Evolutionary conservation across 257 asterid genomes (phyloP).

Genomic region (Cynanchum wilfordii): DNA sequence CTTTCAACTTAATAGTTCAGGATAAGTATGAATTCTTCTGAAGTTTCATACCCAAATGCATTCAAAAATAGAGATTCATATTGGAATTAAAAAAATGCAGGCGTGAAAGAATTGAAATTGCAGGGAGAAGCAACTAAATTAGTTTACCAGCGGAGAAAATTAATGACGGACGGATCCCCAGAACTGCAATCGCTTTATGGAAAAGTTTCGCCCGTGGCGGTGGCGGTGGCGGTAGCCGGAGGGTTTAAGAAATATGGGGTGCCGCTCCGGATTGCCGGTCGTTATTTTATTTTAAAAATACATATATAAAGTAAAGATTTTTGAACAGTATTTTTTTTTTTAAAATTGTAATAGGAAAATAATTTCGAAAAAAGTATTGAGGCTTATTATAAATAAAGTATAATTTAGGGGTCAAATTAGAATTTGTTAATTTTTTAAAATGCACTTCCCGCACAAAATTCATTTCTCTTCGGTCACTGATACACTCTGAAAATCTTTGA

Average conservation of each 20-base stretch:
- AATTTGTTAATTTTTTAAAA: background rate
- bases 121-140: background rate
- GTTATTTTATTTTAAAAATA: too few relatives aligned
- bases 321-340: too few relatives aligned
- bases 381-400: too few relatives aligned
- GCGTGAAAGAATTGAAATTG: background rate
- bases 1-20: background rate
- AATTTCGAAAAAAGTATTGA: background rate
- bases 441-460: slow-evolving; percentile 25
- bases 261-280: background rate
- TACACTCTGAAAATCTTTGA: slow-evolving; percentile 1
- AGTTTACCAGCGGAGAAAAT: background rate
- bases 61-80: background rate
- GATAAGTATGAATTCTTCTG: background rate
- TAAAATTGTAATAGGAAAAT: background rate
- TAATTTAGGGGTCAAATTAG: background rate
- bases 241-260: background rate
- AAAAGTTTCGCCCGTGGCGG: background rate
- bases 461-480: background rate
- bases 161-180: background rate
- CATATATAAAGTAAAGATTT: too few relatives aligned
- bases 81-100: background rate
- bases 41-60: background rate
- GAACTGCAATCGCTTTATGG: background rate
- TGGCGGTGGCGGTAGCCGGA: background rate